Conservation (phyloP, 257 asterid genomes). For the Solanum tarapatanum region DNA sequence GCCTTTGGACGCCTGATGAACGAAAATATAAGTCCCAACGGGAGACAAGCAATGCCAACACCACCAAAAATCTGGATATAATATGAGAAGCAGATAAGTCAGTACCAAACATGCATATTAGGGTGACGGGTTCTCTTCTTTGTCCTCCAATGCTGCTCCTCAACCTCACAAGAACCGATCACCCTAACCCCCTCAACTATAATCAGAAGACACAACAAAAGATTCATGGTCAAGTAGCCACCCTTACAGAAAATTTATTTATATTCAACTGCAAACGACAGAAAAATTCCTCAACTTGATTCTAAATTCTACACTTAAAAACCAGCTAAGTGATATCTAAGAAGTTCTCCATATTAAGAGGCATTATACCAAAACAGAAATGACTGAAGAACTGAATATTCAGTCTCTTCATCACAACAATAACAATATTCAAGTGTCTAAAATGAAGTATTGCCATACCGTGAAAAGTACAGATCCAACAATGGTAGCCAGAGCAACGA, state of each 20-base stretch:
- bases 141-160: not conserved
- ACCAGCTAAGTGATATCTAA: not conserved
- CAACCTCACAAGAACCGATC: not conserved
- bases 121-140: not conserved
- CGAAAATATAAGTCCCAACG: slow-evolving; percentile 86
- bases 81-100: slow-evolving; percentile 5
- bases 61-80: slow-evolving; percentile 88
- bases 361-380: not conserved
- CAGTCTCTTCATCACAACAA: not conserved
- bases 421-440: not conserved
- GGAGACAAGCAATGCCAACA: slow-evolving; percentile 95
- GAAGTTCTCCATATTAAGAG: not conserved
- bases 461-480: slow-evolving; percentile 94
- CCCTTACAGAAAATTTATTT: not conserved
- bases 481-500: slow-evolving; percentile 91
- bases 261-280: not conserved
- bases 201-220: not conserved
- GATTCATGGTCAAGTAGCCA: not conserved
- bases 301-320: not conserved
- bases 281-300: not conserved
- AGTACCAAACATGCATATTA: slow-evolving; percentile 6
- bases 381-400: not conserved
- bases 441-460: slow-evolving; percentile 27
- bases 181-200: not conserved
- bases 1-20: slow-evolving; percentile 98